A percentile compares a stretch with the other conserved stretches of the same genome.
phyloP scores from a whole-genome alignment of 805 yeast genomes.

The Sugiyamaella mastotermitis region DNA sequence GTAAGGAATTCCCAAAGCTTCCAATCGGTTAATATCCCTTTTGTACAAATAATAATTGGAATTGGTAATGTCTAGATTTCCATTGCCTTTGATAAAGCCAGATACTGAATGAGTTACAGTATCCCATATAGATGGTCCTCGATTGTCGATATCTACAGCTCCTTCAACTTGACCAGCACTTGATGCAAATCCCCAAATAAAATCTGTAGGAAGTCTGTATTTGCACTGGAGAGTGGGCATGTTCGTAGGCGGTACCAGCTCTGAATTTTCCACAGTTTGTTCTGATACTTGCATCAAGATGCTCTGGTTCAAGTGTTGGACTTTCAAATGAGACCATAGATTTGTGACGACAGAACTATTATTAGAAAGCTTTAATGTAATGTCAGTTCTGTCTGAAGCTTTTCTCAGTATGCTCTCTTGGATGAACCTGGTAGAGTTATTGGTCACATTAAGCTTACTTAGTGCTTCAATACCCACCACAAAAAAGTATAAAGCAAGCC shows the following conservation, averaged over 20 bases:
- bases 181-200: slow-evolving; percentile 30
- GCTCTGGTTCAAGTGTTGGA: too few relatives aligned
- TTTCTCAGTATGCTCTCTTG: too few relatives aligned
- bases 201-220: slow-evolving; percentile 13
- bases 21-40: slow-evolving; percentile 31
- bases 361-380: too few relatives aligned
- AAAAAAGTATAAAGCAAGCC: too few relatives aligned
- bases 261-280: too few relatives aligned
- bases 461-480: too few relatives aligned
- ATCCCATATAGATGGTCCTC: slow-evolving; percentile 31
- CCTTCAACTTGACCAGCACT: slow-evolving; percentile 36
- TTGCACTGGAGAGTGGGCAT: slow-evolving; percentile 6
- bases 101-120: slow-evolving; percentile 18
- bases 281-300: too few relatives aligned
- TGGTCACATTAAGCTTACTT: too few relatives aligned
- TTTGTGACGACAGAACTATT: too few relatives aligned
- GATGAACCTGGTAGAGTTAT: too few relatives aligned
- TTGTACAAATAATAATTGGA: slow-evolving; percentile 32
- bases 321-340: too few relatives aligned
- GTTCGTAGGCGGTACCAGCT: slow-evolving; percentile 16
- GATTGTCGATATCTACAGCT: slow-evolving; percentile 31
- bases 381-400: too few relatives aligned
- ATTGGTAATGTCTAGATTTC: slow-evolving; percentile 26
- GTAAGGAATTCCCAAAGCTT: slow-evolving; percentile 30
- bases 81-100: slow-evolving; percentile 13